These are phyloP conservation scores for Penicillium dipodomyicola DNA, from an alignment of 495 filamentous ascomycete species.

Conservation along the genomic window DNA sequence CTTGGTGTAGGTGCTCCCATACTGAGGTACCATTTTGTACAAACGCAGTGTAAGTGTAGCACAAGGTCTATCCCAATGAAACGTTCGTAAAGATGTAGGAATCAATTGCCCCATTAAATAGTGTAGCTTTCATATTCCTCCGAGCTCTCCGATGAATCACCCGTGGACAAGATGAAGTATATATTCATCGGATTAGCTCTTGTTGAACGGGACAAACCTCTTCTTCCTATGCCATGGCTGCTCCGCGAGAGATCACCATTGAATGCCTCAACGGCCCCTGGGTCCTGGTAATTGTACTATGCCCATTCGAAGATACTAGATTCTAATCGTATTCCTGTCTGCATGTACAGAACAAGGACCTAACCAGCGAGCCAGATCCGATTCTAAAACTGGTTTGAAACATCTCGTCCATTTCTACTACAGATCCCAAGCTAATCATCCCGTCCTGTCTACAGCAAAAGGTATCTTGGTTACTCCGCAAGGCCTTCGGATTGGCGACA, in stretches of 20 bases:
- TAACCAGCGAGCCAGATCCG: not conserved
- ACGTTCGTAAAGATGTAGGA: not conserved
- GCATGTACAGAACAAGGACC: not conserved
- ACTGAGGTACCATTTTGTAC: not conserved
- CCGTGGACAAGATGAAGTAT: not conserved
- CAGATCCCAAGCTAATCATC: not conserved
- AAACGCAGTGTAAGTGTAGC: not conserved
- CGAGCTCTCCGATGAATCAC: not conserved
- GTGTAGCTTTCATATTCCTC: not conserved
- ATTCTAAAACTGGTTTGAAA: conserved; percentile 1
- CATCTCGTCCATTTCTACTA: not conserved
- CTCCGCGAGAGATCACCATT: not conserved
- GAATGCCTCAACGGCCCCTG: conserved; percentile 2
- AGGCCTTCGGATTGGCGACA: conserved; percentile 1
- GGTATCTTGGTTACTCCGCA: conserved; percentile 1
- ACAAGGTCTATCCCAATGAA: not conserved
- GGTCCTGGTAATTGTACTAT: not conserved
- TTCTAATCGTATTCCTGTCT: not conserved
- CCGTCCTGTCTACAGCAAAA: not conserved
- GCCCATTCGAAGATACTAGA: not conserved
- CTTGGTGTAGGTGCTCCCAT: not conserved
- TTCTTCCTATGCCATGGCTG: conserved; percentile 1
- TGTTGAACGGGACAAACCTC: not conserved
- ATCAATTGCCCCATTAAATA: not conserved
- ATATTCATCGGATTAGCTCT: not conserved